Evolutionary conservation across 164 flowering plant species (phyloP), one percentile per base, ranked within the genome.

Genomic region (Berberis thunbergii): DNA sequence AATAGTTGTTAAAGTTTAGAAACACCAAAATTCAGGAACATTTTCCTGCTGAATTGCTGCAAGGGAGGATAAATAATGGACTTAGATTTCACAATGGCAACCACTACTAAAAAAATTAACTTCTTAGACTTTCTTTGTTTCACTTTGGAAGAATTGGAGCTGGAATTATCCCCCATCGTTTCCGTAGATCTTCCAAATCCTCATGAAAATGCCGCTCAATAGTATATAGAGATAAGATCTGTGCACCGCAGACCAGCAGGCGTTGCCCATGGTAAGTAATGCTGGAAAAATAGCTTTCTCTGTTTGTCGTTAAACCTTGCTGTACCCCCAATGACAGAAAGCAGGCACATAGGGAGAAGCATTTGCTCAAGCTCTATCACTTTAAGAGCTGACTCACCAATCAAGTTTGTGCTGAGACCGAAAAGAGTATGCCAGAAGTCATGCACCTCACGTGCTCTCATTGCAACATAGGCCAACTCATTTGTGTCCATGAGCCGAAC

Each of bases 391-490:
- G 98, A 81, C 68, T 93, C 98, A 1, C 98, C 97, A 26, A 94
- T 86, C 72, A 94, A 74, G 67, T 94, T 94, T 11, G 97, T 94
- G 0, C 94, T 97, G 42, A 94, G 90, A 43, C 64, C 86, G 67
- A 94, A 94, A 7, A 94, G 84, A 54, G 92, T 84, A 76, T 88
- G 98, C 97, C 99, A 91, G 69, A 94, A 87, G 71, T 94, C 97
- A 64, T 94, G 97, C 49, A 89, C 97, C 67, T 94, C 97, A 44
- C 96, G 93, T 11, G 96, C 94, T 26, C 92, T 79, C 79, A 80
- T 89, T 7, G 90, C 94, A 39, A 87, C 96, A 68, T 89, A 89
- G 1, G 96, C 94, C 55, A 94, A 76, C 62, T 94, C 96, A 49
- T 91, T 96, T 7, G 97, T 79, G 59, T 94, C 97, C 89, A 89